Conservation (phyloP, 2,329 filamentous ascomycete species). For the Dothideomycetes sp. region DNA sequence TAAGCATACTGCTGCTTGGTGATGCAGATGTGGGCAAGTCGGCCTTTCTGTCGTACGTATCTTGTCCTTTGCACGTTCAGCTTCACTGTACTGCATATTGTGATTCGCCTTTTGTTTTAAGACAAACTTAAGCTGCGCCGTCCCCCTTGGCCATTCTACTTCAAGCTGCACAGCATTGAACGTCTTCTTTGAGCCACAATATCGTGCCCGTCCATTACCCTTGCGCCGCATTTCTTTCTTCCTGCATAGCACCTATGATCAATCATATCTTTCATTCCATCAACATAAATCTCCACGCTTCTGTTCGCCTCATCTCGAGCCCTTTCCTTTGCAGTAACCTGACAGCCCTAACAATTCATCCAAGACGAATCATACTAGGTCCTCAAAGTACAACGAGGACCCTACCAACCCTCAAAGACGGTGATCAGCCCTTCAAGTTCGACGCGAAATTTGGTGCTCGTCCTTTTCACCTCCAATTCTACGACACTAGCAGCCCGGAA, state of each 20-base stretch:
- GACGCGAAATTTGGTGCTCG: slow-evolving; percentile 46
- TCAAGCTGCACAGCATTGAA: too few relatives aligned
- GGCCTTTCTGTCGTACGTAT: slow-evolving; percentile 49
- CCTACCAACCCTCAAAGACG: slow-evolving; percentile 38
- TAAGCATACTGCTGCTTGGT: slow-evolving; percentile 46
- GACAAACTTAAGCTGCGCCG: background rate
- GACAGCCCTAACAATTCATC: background rate
- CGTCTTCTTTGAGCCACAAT: too few relatives aligned
- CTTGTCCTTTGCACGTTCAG: slow-evolving; percentile 5
- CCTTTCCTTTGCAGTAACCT: too few relatives aligned
- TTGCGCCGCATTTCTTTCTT: too few relatives aligned
- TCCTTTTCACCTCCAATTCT: slow-evolving; percentile 43
- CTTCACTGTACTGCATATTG: background rate
- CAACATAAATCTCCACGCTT: too few relatives aligned
- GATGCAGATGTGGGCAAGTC: slow-evolving; percentile 51
- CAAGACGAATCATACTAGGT: slow-evolving; percentile 18
- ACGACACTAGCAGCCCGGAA: slow-evolving; percentile 46
- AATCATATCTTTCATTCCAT: too few relatives aligned
- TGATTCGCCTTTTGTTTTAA: background rate
- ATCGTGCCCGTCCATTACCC: too few relatives aligned
- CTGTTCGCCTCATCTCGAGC: background rate
- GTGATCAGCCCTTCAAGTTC: slow-evolving; percentile 48
- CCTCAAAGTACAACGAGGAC: slow-evolving; percentile 9
- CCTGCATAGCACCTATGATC: too few relatives aligned
- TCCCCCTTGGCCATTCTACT: too few relatives aligned